Evolutionary conservation across 345 rosid species (phyloP).

Genomic region (Trapa bicornis): DNA sequence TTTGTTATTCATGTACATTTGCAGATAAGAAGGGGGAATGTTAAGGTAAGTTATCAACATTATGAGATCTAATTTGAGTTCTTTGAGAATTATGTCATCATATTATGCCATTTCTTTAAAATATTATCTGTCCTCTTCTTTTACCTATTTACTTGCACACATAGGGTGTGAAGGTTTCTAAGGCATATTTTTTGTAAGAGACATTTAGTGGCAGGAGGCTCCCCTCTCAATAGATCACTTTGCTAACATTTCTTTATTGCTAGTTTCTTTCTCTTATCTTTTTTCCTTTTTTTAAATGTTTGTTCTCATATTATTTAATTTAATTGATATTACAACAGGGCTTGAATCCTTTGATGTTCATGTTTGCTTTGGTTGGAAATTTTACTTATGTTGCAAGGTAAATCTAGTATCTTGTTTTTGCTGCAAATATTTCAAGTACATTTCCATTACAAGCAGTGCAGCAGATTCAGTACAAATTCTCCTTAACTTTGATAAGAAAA

Average conservation of each 20-base stretch:
- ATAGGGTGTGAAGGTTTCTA: background rate
- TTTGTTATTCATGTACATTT: constrained; percentile 10
- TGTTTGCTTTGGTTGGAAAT: constrained; percentile 74
- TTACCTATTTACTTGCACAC: background rate
- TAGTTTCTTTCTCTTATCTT: background rate
- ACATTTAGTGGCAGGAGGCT: background rate
- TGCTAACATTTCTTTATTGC: background rate
- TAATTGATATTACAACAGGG: constrained; percentile 27
- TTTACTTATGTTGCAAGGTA: constrained; percentile 74
- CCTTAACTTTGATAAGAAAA: background rate
- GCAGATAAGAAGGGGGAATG: constrained; percentile 77
- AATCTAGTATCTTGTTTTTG: background rate
- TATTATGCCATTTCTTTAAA: background rate
- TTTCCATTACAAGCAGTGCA: background rate
- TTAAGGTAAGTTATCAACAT: constrained; percentile 37
- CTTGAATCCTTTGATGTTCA: constrained; percentile 72
- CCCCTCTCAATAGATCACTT: background rate
- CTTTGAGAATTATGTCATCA: background rate
- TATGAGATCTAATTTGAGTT: background rate
- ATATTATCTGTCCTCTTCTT: background rate
- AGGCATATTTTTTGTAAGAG: background rate
- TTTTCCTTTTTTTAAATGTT: background rate
- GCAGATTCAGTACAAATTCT: background rate
- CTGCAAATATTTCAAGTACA: no score
- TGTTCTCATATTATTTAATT: background rate